Evolutionary conservation across 208 protist species (phyloP).

Genomic region (Acanthamoeba sp.): DNA sequence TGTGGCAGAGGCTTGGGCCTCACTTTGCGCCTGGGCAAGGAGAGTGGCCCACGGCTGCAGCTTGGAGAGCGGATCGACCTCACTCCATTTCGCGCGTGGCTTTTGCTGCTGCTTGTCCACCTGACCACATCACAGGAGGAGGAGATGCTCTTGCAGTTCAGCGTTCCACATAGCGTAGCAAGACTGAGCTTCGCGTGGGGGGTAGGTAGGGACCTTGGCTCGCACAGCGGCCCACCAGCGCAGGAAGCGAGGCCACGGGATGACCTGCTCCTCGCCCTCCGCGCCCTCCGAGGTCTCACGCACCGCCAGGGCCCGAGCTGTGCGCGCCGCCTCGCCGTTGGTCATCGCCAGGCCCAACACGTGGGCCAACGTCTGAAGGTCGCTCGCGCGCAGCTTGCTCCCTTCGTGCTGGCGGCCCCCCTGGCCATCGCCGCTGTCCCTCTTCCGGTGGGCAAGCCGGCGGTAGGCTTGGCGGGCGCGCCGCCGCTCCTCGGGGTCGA

Average conservation of each 20-base stretch:
- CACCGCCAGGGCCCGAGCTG: background rate
- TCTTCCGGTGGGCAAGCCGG: background rate
- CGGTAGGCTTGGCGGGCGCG: background rate
- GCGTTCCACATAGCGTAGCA: background rate
- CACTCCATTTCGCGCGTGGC: background rate
- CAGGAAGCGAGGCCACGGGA: conserved; percentile 7
- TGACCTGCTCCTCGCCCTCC: background rate
- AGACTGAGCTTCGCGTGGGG: no score
- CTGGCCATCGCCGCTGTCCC: background rate
- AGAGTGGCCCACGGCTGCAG: background rate
- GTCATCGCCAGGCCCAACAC: background rate
- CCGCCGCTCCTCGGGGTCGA: background rate
- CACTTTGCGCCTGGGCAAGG: background rate
- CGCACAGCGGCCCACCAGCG: conserved; percentile 25
- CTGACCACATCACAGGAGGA: background rate
- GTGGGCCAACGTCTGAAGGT: background rate
- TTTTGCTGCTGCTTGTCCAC: conserved; percentile 1
- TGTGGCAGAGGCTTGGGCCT: background rate
- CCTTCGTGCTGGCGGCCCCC: no score
- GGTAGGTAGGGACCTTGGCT: background rate
- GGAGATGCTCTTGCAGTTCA: no score
- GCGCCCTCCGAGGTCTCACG: no score
- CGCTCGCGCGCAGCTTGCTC: background rate
- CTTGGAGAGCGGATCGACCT: background rate
- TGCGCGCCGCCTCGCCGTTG: background rate